Evolutionary conservation across 2,329 filamentous ascomycete genomes (phyloP).

Genomic region (Septoria petroselini): DNA sequence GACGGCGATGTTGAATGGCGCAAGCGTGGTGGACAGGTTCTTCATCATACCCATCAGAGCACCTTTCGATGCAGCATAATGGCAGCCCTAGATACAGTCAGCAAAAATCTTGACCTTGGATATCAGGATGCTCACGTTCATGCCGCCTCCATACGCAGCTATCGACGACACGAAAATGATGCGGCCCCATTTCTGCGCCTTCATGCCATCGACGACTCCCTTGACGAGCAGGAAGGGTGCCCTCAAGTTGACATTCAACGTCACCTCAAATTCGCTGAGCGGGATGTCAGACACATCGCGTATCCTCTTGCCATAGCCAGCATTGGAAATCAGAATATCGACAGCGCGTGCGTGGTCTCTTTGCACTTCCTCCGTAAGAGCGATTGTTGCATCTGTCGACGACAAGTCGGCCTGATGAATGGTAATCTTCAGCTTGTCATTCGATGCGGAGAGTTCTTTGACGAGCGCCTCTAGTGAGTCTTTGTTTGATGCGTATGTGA

Average conservation of each 20-base stretch:
- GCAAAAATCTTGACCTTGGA: not conserved
- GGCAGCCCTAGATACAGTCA: slow-evolving; percentile 23
- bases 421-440: slow-evolving; percentile 45
- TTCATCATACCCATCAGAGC: slow-evolving; percentile 62
- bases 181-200: slow-evolving; percentile 58
- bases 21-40: slow-evolving; percentile 59
- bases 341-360: slow-evolving; percentile 53
- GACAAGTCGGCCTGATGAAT: slow-evolving; percentile 59
- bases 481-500: slow-evolving; percentile 56
- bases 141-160: slow-evolving; percentile 60
- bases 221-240: slow-evolving; percentile 62
- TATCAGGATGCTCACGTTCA: slow-evolving; percentile 57
- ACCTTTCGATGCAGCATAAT: slow-evolving; percentile 32
- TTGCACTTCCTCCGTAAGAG: slow-evolving; percentile 55
- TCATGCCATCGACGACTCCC: slow-evolving; percentile 60
- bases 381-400: slow-evolving; percentile 51
- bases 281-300: slow-evolving; percentile 53
- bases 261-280: slow-evolving; percentile 63
- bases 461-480: slow-evolving; percentile 48
- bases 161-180: slow-evolving; percentile 64
- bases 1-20: slow-evolving; percentile 60
- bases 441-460: slow-evolving; percentile 15
- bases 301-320: slow-evolving; percentile 63
- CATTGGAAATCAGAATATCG: slow-evolving; percentile 65
- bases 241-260: slow-evolving; percentile 59